These are phyloP conservation scores for Penicillium dipodomyicola DNA, from an alignment of 495 filamentous ascomycete genomes.

Conservation along the genomic window DNA sequence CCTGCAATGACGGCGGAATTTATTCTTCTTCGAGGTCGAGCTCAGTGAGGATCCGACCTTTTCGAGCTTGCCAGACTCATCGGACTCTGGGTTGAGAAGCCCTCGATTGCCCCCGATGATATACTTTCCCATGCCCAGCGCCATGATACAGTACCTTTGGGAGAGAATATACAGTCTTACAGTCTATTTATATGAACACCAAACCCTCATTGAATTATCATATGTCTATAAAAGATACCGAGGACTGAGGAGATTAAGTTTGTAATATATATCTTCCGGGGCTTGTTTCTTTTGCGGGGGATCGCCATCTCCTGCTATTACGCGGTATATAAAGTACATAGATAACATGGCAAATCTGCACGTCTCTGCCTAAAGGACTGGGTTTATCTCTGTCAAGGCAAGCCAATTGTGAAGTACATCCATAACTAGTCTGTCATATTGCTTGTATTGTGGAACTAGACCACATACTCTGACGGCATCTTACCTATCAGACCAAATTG, in stretches of 20 bases:
- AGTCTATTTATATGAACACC: constrained; percentile 3
- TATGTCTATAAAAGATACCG: constrained; percentile 6
- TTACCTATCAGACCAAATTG: neutral
- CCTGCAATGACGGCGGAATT: constrained; percentile 33
- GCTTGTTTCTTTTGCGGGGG: constrained; percentile 4
- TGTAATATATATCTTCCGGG: neutral
- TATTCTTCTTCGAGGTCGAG: constrained; percentile 19
- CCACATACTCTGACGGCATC: neutral
- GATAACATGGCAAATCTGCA: neutral
- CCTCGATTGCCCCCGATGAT: constrained; percentile 12
- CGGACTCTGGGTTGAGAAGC: neutral
- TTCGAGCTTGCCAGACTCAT: constrained; percentile 17
- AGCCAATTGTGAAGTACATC: neutral
- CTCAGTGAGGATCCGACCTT: constrained; percentile 18
- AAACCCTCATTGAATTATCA: neutral
- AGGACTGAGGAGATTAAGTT: constrained; percentile 3
- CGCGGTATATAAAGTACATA: neutral
- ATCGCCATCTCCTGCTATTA: neutral
- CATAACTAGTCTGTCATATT: neutral
- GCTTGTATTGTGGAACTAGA: neutral
- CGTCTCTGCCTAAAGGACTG: neutral
- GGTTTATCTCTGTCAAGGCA: neutral
- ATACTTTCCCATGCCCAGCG: neutral
- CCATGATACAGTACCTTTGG: neutral
- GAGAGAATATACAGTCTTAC: neutral